These are phyloP conservation scores for Colletotrichum graminicola DNA, from an alignment of 2,329 filamentous ascomycete species.

Conservation along the genomic window DNA sequence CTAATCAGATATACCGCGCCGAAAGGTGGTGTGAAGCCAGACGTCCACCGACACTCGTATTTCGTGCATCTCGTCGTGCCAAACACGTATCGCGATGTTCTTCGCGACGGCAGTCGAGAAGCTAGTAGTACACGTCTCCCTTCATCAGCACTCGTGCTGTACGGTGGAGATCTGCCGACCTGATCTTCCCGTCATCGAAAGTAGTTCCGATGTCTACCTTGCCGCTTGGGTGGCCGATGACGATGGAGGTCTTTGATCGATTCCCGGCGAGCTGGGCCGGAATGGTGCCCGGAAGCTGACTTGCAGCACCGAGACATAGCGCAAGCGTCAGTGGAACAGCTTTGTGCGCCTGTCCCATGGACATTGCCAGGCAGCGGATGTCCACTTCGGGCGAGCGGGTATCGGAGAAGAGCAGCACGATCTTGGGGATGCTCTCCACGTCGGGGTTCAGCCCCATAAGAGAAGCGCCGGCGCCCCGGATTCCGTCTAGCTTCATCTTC, in stretches of 20 bases:
- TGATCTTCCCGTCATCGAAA: constrained; percentile 55
- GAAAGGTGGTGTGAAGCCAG: constrained; percentile 3
- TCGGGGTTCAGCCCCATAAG: constrained; percentile 56
- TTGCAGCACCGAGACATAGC: constrained; percentile 55
- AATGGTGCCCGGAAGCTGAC: constrained; percentile 56
- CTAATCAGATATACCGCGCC: not conserved
- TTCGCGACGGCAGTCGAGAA: not conserved
- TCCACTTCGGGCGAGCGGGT: constrained; percentile 48
- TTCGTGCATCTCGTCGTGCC: not conserved
- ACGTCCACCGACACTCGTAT: constrained; percentile 4
- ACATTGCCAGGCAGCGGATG: constrained; percentile 61
- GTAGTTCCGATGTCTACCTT: constrained; percentile 60
- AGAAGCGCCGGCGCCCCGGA: constrained; percentile 53
- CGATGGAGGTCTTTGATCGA: constrained; percentile 47
- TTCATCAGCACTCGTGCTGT: constrained; percentile 65
- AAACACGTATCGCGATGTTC: not conserved
- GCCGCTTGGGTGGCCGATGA: constrained; percentile 62
- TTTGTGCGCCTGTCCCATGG: constrained; percentile 60
- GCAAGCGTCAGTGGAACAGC: constrained; percentile 57
- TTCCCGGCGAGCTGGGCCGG: constrained; percentile 50
- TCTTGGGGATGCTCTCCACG: constrained; percentile 58
- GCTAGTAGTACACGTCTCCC: constrained; percentile 60
- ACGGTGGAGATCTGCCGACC: constrained; percentile 59
- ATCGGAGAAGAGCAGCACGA: constrained; percentile 57
- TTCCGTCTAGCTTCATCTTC: constrained; percentile 51